Evolutionary conservation across 2,329 filamentous ascomycete species (phyloP).

Genomic region (Passalora sequoiae): DNA sequence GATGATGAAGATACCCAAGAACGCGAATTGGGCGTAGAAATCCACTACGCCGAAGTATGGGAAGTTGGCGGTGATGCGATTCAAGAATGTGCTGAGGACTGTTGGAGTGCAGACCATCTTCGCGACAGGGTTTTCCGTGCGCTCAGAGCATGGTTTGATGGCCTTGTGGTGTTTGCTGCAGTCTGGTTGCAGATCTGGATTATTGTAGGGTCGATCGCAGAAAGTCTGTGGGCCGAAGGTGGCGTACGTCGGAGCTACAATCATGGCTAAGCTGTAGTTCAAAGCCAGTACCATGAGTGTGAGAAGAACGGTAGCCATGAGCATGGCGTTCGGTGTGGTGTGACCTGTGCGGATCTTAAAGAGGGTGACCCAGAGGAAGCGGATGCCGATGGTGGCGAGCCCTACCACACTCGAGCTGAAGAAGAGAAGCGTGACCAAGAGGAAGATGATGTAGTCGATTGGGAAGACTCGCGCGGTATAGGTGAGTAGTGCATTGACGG

Average conservation of each 20-base stretch:
- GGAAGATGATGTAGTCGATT: conserved; percentile 85
- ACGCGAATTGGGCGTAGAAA: conserved; percentile 95
- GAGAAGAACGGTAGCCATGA: conserved; percentile 85
- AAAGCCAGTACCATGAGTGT: conserved; percentile 84
- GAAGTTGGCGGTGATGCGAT: conserved; percentile 87
- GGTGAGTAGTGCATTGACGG: conserved; percentile 84
- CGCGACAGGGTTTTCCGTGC: conserved; percentile 63
- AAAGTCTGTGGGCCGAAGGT: conserved; percentile 93
- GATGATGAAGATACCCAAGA: conserved; percentile 73
- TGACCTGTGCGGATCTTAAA: conserved; percentile 87
- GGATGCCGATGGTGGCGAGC: conserved; percentile 80
- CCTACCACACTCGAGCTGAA: conserved; percentile 85
- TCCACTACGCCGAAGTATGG: conserved; percentile 88
- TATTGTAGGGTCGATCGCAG: conserved; percentile 66
- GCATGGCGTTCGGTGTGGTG: conserved; percentile 83
- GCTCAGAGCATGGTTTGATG: conserved; percentile 77
- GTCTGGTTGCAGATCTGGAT: conserved; percentile 64
- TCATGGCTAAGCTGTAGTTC: conserved; percentile 88
- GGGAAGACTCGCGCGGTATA: conserved; percentile 79
- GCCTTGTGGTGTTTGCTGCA: conserved; percentile 67
- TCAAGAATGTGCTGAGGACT: conserved; percentile 86
- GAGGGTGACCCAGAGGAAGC: conserved; percentile 90
- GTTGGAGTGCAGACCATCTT: conserved; percentile 82
- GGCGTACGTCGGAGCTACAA: conserved; percentile 92
- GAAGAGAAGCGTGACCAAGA: conserved; percentile 76